Evolutionary conservation across 2,329 filamentous ascomycete genomes (phyloP).

Genomic region (Coleophoma eucalyptorum): DNA sequence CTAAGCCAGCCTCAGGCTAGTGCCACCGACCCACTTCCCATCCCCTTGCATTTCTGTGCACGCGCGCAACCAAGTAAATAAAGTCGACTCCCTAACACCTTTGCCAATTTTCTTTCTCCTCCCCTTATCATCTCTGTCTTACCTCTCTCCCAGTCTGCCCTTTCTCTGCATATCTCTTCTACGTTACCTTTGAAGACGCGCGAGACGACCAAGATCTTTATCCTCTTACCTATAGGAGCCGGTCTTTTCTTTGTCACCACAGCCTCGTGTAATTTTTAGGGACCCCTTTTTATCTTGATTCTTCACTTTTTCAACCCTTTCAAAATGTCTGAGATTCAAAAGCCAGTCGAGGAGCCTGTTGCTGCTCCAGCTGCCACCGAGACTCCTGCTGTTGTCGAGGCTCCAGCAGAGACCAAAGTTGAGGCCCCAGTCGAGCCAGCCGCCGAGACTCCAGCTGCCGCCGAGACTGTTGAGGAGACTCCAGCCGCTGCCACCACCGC

Average conservation of each 20-base stretch:
- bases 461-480: conserved; percentile 28
- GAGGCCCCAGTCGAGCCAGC: conserved; percentile 31
- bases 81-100: too few relatives aligned
- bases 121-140: not conserved
- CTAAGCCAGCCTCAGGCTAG: too few relatives aligned
- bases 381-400: conserved; percentile 28
- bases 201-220: not conserved
- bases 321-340: conserved; percentile 62
- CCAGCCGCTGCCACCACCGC: conserved; percentile 28
- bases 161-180: not conserved
- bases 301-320: conserved; percentile 11
- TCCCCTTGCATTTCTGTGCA: too few relatives aligned
- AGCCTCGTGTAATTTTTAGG: conserved; percentile 13
- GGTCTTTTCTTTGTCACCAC: conserved; percentile 9
- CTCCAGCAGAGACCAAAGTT: conserved; percentile 25
- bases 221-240: not conserved
- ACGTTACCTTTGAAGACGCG: not conserved
- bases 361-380: conserved; percentile 18
- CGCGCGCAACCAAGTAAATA: too few relatives aligned
- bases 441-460: conserved; percentile 29
- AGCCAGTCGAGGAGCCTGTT: conserved; percentile 54
- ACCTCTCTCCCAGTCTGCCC: not conserved
- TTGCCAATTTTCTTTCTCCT: not conserved
- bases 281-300: conserved; percentile 9
- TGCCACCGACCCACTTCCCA: too few relatives aligned